Percentiles rank a stretch among this genome's conserved stretches.
These are phyloP conservation scores for Phyllosticta paracitricarpa DNA, from an alignment of 2,329 filamentous ascomycete species.

Conservation along the genomic window DNA sequence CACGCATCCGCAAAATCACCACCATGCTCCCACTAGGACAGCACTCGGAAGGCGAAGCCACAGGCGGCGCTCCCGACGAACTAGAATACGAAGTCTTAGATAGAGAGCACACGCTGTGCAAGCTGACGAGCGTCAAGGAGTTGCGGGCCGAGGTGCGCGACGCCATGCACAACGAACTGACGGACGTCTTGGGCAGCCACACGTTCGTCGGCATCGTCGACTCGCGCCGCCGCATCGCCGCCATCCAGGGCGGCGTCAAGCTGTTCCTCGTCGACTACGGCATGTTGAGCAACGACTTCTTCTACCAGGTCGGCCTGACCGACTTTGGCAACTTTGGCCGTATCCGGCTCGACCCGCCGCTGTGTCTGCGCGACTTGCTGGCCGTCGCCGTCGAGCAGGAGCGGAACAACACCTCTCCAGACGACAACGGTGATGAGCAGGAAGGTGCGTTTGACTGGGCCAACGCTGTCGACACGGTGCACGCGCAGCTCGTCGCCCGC, in stretches of 20 bases:
- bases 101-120: constrained; percentile 59
- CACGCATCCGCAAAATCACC: constrained; percentile 84
- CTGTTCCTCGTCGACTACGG: constrained; percentile 92
- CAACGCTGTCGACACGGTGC: constrained; percentile 56
- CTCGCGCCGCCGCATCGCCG: constrained; percentile 73
- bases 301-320: constrained; percentile 89
- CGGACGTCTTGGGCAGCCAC: constrained; percentile 75
- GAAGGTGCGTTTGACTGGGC: constrained; percentile 46
- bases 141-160: constrained; percentile 73
- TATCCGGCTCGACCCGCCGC: constrained; percentile 68
- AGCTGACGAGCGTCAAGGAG: constrained; percentile 74
- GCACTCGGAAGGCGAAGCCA: constrained; percentile 25
- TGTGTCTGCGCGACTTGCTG: constrained; percentile 62
- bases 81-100: constrained; percentile 64
- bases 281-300: constrained; percentile 72
- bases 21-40: constrained; percentile 67
- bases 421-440: constrained; percentile 33
- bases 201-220: constrained; percentile 94
- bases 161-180: constrained; percentile 73
- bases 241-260: constrained; percentile 86
- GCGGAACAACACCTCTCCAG: constrained; percentile 31
- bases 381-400: constrained; percentile 64
- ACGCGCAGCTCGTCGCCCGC: constrained; percentile 59
- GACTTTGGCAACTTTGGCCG: constrained; percentile 92
- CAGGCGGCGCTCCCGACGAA: constrained; percentile 35